Base-by-base conservation (phyloP, 495 filamentous ascomycete species). In the Glarea lozoyensis region DNA sequence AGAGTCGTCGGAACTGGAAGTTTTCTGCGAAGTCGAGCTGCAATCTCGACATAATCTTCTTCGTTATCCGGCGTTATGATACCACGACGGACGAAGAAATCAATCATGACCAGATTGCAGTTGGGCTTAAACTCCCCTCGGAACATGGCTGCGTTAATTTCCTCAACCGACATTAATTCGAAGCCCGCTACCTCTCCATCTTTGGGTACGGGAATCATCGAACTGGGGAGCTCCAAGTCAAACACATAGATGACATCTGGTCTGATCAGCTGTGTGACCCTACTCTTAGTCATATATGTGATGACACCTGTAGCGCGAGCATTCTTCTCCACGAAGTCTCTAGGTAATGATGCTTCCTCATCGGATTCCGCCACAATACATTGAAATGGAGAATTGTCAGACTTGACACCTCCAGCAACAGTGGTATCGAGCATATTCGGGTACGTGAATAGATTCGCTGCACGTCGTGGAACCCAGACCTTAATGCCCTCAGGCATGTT, bases 31-130 rank as follows among this genome's bases (percentile, higher is more conserved):
- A 79, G 51, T 13, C 70, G 51, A 20, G 54, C 54, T 31, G 52
- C 54, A 39, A 80, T 73, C 52, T 73, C 68, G 1, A 66, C 48
- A 50, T 65, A 75, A 35, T 68, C 54, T 42, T 30, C 40, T 60
- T 80, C 73, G 17, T 68, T 67, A 40, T 75, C 70, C 0, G 59
- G 42, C 1, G 50, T 73, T 9, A 79, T 57, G 21, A 75, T 43
- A 0, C 75, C 70, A 56, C 78, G 74, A 23, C 69, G 48, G 23
- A 79, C 60, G 17, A 80, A 67, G 53, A 76, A 76, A 25, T 72
- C 70, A 10, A 80, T 49, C 34, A 73, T 42, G 23, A 73, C 68
- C 4, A 66, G 48, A 10, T 63, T 69, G 44, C 65, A 64, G 46
- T 70, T 72, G 1, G 67, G 61, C 54, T 77, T 80, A 55, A 81